Evolutionary conservation across 352 stramenopile genomes (phyloP).

Genomic region (Pythium biforme): DNA sequence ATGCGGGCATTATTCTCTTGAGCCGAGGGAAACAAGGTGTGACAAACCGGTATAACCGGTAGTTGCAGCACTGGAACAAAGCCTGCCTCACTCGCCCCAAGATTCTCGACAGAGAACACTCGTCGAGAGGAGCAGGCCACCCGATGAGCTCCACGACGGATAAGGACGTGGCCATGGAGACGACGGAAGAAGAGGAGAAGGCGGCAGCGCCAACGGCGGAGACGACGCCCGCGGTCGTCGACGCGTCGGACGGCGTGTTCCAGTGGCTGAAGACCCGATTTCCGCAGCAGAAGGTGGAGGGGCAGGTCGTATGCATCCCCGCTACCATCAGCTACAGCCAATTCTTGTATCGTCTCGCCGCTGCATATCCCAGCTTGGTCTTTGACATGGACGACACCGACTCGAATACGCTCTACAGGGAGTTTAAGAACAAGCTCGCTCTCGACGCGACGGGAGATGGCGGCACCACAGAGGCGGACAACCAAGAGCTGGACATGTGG

Average conservation of each 20-base stretch:
- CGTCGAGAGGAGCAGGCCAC: neutral
- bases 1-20: conserved; percentile 39
- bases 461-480: neutral
- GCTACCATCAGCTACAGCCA: too few species aligned
- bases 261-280: neutral
- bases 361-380: neutral
- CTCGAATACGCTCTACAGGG: neutral
- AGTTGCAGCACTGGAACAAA: too few species aligned
- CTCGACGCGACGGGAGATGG: neutral
- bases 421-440: neutral
- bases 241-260: conserved; percentile 9
- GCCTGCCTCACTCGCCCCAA: too few species aligned
- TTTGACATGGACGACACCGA: neutral
- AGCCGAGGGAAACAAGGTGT: too few species aligned
- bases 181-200: too few species aligned
- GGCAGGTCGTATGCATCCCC: neutral
- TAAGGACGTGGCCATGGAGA: too few species aligned
- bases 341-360: too few species aligned
- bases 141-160: too few species aligned
- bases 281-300: neutral
- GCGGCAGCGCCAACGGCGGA: neutral
- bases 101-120: too few species aligned
- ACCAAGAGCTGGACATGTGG: neutral
- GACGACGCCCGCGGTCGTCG: neutral
- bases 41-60: too few species aligned